Percentiles rank a stretch among this genome's conserved stretches.
Conservation (phyloP, 2,329 filamentous ascomycete genomes). For the Epichloe hybrida region DNA sequence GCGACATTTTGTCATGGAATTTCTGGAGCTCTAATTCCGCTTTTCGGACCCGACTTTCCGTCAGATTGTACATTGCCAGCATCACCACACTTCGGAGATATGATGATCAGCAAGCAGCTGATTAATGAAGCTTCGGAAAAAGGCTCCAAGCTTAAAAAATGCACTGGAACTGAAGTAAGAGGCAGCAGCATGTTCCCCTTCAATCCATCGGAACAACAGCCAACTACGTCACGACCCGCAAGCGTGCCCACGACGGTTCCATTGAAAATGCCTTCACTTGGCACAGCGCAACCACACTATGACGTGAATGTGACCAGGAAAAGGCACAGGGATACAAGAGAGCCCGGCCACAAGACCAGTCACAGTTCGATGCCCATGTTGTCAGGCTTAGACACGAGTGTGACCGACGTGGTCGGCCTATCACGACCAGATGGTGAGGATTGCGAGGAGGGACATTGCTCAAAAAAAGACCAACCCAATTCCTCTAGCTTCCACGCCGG, state of each 20-base stretch:
- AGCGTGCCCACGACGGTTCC: not conserved
- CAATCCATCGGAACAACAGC: not conserved
- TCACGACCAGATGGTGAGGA: not conserved
- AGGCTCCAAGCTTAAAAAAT: conserved; percentile 14
- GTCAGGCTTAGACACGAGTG: not conserved
- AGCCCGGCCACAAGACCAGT: not conserved
- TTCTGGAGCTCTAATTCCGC: conserved; percentile 70
- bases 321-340: not conserved
- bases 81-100: conserved; percentile 49
- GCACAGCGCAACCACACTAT: not conserved
- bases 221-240: not conserved
- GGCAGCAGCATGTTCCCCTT: too few relatives aligned
- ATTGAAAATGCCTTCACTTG: not conserved
- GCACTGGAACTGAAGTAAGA: too few relatives aligned
- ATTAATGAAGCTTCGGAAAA: conserved; percentile 39
- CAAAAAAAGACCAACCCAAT: not conserved
- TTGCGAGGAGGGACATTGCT: not conserved
- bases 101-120: conserved; percentile 49
- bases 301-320: not conserved
- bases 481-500: not conserved
- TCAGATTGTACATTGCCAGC: conserved; percentile 51
- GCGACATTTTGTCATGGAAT: conserved; percentile 82
- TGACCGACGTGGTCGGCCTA: not conserved
- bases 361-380: not conserved
- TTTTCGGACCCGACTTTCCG: conserved; percentile 79